Evolutionary conservation across 805 yeast genomes (phyloP), one percentile per base, ranked within the genome.

Genomic region (Vanderwaltozyma yarrowii): DNA sequence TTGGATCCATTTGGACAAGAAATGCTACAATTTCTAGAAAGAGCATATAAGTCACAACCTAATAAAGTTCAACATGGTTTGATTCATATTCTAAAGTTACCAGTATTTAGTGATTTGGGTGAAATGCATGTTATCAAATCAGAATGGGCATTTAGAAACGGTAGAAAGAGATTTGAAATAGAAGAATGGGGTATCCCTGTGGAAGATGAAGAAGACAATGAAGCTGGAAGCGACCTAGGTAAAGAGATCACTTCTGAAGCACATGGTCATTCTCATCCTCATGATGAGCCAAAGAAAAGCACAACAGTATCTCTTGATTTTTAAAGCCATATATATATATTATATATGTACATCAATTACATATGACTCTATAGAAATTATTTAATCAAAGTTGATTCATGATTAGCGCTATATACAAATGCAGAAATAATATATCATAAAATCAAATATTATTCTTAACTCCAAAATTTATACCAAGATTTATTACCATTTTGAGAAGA

Each of bases 171-270:
- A 50, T 86, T 89, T 54, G 95, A 84, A 51, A 80, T 92, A 37
- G 89, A 84, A 47, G 85, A 79, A 51, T 92, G 96, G 95, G 85
- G 95, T n/a, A 92, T 92, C 36, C 97, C 98, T 0, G 95, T 89
- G 2, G 96, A 87, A 40, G 94, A 81, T 41, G 82, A 70, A n/a
- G 80, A 70, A 13, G 71, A 64, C 5, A 64, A 31, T 17, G 28
- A 12, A 20, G 11, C 21, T 23, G n/a, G 13, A 29, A 32, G 19
- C 4, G 29, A 37, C n/a, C 20, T 15, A 10, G 21, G 28, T 15
- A 24, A 26, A 15, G 32, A 21, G 19, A 26, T 32, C 3, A 12
- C 30, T 20, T 28, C 30, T 11, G 39, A 29, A 15, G 30, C 39
- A 3, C 42, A 42, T 26, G 38, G 29, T 4, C 42, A 38, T 33